Conservation (phyloP, 257 asterid genomes). For the Parsonsia alboflavescens region DNA sequence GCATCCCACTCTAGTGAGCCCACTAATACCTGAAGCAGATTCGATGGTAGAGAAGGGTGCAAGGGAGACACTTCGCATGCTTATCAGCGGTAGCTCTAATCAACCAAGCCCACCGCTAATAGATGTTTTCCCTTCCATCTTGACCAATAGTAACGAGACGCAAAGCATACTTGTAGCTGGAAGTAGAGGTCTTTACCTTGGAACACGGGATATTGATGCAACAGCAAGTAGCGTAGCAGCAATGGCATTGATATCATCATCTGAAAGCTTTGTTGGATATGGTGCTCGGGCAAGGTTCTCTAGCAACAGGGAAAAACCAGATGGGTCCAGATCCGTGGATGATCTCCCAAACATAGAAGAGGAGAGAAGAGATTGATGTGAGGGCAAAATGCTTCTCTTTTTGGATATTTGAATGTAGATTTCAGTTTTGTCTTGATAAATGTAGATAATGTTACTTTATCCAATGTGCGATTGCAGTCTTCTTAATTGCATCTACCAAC, state of each 20-base stretch:
- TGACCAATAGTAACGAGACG: constrained; percentile 31
- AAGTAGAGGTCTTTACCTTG: constrained; percentile 66
- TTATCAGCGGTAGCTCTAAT: constrained; percentile 60
- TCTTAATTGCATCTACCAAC: not conserved
- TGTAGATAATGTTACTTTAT: not conserved
- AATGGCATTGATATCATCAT: constrained; percentile 30
- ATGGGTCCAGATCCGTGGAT: not conserved
- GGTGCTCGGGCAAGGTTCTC: not conserved
- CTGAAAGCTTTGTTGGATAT: constrained; percentile 1
- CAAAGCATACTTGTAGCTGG: constrained; percentile 48
- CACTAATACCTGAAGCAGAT: constrained; percentile 53
- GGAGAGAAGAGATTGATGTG: constrained; percentile 1
- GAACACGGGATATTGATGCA: constrained; percentile 36
- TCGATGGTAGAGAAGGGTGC: constrained; percentile 70
- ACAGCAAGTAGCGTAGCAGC: constrained; percentile 25
- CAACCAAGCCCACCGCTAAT: constrained; percentile 49
- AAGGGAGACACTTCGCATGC: constrained; percentile 89
- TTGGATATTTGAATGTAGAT: not conserved
- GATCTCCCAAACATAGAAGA: not conserved
- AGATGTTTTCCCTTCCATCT: constrained; percentile 50
- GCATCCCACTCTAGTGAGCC: constrained; percentile 41
- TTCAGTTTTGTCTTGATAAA: not conserved
- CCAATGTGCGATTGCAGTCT: not conserved
- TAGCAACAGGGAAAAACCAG: constrained; percentile 9
- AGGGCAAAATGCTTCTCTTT: not conserved